A percentile compares a stretch with the other conserved stretches of the same genome.
Evolutionary conservation across 306 rosid genomes (phyloP).

Genomic region (Cicer chorassanicum): DNA sequence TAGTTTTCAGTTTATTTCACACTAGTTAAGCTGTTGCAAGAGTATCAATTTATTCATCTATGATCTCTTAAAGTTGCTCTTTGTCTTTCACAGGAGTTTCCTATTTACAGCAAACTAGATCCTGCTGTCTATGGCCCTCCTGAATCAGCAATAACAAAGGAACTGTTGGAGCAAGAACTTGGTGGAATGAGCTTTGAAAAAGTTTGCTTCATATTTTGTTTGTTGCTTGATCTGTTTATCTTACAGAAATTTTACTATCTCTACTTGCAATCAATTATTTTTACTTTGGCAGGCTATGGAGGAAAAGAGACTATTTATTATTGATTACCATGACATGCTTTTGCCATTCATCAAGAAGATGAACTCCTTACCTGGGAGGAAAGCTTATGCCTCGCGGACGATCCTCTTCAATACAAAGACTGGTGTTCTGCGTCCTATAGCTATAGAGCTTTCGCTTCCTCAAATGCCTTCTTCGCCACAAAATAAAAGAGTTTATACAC

Average conservation of each 20-base stretch:
- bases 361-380: constrained; percentile 76
- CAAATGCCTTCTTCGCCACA: constrained; percentile 55
- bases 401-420: constrained; percentile 58
- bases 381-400: constrained; percentile 89
- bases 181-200: constrained; percentile 74
- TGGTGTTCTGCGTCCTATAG: constrained; percentile 69
- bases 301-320: constrained; percentile 80
- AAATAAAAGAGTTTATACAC: constrained; percentile 67
- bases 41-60: constrained; percentile 24
- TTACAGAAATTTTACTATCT: constrained; percentile 21
- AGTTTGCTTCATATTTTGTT: constrained; percentile 50
- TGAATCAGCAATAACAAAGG: constrained; percentile 79
- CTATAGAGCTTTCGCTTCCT: constrained; percentile 90
- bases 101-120: constrained; percentile 79
- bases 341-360: constrained; percentile 86
- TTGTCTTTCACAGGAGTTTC: constrained; percentile 68
- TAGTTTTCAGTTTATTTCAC: constrained; percentile 53
- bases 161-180: constrained; percentile 78
- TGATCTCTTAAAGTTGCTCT: constrained; percentile 19
- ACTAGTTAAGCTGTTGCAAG: constrained; percentile 4
- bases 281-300: constrained; percentile 66
- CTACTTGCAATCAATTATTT: constrained; percentile 35
- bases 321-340: constrained; percentile 81
- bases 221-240: constrained; percentile 36
- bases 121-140: constrained; percentile 75